Evolutionary conservation across 257 asterid genomes (phyloP).

Genomic region (Asclepias syriaca): DNA sequence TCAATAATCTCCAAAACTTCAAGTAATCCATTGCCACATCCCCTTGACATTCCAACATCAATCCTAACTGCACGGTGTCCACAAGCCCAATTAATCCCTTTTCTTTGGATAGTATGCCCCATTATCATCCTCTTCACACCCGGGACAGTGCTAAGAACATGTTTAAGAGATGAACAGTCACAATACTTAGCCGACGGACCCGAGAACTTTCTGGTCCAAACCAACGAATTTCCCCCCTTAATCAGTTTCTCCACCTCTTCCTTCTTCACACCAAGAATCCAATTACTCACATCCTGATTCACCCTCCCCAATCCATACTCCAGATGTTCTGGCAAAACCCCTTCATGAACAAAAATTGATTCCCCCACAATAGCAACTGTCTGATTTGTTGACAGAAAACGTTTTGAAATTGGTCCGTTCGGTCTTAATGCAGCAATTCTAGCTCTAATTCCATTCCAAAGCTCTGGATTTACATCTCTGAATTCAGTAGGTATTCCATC

Average conservation of each 20-base stretch:
- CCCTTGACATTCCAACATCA: no score
- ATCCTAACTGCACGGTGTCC: no score
- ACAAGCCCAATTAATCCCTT: no score
- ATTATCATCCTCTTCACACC: conserved; percentile 97
- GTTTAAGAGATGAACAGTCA: conserved; percentile 82
- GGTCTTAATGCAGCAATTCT: conserved; percentile 76
- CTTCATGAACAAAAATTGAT: conserved; percentile 89
- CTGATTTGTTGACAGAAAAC: conserved; percentile 67
- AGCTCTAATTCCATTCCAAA: conserved; percentile 47
- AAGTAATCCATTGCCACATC: no score
- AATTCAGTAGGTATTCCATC: conserved; percentile 49
- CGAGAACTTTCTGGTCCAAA: conserved; percentile 91
- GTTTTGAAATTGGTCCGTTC: conserved; percentile 48
- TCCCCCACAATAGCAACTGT: conserved; percentile 92
- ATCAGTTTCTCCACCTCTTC: conserved; percentile 47
- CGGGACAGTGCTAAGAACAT: conserved; percentile 75
- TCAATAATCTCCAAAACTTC: no score
- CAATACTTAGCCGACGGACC: conserved; percentile 52
- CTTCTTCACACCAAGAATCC: conserved; percentile 61
- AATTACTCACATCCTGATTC: conserved; percentile 73
- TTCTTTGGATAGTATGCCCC: conserved; percentile 98
- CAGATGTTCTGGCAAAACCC: conserved; percentile 64
- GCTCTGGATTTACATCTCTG: conserved; percentile 33
- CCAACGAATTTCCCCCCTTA: conserved; percentile 63
- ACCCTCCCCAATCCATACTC: conserved; percentile 68